Evolutionary conservation across 108 stramenopile species (phyloP).

Genomic region (Parmales sp.): DNA sequence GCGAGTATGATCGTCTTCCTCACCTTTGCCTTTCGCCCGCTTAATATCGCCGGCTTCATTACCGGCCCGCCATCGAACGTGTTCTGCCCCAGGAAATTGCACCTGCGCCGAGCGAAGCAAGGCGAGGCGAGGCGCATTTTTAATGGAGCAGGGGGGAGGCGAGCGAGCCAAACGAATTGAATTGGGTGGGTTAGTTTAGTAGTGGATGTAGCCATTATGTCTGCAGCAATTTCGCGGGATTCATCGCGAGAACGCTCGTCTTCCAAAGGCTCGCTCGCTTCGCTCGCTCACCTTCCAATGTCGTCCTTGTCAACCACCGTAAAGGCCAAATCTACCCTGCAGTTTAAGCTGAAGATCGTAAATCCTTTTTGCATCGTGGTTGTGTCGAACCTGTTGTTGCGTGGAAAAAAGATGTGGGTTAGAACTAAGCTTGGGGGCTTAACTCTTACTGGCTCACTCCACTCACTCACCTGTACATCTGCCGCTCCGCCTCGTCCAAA

Average conservation of each 20-base stretch:
- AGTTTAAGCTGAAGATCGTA: not conserved
- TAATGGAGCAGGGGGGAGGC: too few species aligned
- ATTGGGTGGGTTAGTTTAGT: too few species aligned
- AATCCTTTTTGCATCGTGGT: not conserved
- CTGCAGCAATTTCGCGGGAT: too few species aligned
- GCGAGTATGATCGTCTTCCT: not conserved
- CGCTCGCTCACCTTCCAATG: too few species aligned
- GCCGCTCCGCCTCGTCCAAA: constrained; percentile 4
- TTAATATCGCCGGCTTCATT: not conserved
- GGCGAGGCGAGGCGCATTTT: too few species aligned
- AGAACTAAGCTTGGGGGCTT: too few species aligned
- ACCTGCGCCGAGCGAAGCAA: too few species aligned
- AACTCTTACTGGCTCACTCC: too few species aligned
- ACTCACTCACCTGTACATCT: not conserved
- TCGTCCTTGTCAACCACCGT: not conserved
- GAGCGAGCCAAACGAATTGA: too few species aligned
- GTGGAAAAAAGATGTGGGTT: not conserved
- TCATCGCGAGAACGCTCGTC: too few species aligned
- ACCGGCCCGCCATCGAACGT: not conserved
- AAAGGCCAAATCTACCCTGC: not conserved
- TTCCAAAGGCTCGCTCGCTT: too few species aligned
- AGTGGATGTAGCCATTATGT: too few species aligned
- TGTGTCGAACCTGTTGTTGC: not conserved
- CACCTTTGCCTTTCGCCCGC: not conserved
- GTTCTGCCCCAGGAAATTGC: not conserved